phyloP scores from a whole-genome alignment of 2,329 filamentous ascomycete species.

The Alternaria hordeiaustralica region DNA sequence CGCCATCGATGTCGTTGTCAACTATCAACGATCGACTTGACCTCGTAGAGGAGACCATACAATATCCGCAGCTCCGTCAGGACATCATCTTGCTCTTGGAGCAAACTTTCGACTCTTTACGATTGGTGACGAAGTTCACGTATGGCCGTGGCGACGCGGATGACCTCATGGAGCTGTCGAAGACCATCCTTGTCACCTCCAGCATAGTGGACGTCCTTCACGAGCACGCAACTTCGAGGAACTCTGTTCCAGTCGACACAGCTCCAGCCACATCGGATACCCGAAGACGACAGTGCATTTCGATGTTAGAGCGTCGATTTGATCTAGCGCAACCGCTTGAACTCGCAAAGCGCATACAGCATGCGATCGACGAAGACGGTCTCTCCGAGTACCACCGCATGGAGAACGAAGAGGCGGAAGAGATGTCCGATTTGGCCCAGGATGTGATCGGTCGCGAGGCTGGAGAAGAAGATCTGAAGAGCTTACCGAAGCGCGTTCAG shows the following conservation, averaged over 20 bases:
- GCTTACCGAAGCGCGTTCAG: conserved; percentile 46
- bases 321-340: conserved; percentile 69
- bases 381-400: conserved; percentile 79
- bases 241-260: conserved; percentile 14
- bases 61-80: conserved; percentile 71
- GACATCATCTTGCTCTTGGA: conserved; percentile 71
- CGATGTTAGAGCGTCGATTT: conserved; percentile 63
- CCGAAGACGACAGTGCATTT: conserved; percentile 37
- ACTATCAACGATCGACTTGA: conserved; percentile 82
- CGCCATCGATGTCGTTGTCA: conserved; percentile 84
- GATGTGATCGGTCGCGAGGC: conserved; percentile 70
- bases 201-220: conserved; percentile 60
- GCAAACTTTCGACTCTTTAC: conserved; percentile 82
- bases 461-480: conserved; percentile 62
- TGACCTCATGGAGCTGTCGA: conserved; percentile 82
- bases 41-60: conserved; percentile 77
- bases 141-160: conserved; percentile 91
- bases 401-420: conserved; percentile 73
- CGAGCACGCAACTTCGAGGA: conserved; percentile 29
- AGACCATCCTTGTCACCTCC: conserved; percentile 77
- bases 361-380: conserved; percentile 91
- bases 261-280: conserved; percentile 12
- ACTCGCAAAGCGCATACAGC: conserved; percentile 73
- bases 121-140: conserved; percentile 92
- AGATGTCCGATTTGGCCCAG: conserved; percentile 76